phyloP scores from a whole-genome alignment of 169 alveolate genomes.

The Eimeria tenella region DNA sequence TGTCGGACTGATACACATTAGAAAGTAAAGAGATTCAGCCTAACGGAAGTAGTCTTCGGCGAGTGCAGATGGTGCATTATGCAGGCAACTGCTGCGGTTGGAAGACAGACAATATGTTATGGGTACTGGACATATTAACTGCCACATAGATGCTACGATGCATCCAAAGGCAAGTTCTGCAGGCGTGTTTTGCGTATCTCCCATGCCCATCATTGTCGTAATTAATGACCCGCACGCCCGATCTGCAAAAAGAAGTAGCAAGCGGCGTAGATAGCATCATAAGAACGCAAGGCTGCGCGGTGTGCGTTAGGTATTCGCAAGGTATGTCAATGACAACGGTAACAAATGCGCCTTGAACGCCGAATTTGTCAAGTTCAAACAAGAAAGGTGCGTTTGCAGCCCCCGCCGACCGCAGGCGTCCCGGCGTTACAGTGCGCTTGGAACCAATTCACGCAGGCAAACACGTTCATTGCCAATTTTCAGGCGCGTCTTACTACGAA shows the following conservation, averaged over 20 bases:
- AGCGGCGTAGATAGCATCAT: too few relatives aligned
- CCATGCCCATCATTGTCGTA: too few relatives aligned
- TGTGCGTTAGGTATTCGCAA: slow-evolving; percentile 7
- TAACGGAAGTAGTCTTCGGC: too few relatives aligned
- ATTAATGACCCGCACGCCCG: too few relatives aligned
- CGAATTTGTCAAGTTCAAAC: slow-evolving; percentile 34
- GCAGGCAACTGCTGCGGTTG: slow-evolving; percentile 50
- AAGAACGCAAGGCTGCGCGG: neutral
- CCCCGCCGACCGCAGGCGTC: neutral
- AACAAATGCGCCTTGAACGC: slow-evolving; percentile 46
- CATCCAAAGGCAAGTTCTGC: slow-evolving; percentile 30
- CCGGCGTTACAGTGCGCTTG: neutral
- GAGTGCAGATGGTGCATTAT: neutral
- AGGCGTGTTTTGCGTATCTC: too few relatives aligned
- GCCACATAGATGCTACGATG: slow-evolving; percentile 64
- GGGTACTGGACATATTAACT: slow-evolving; percentile 59
- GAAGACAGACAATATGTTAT: slow-evolving; percentile 55
- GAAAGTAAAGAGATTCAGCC: too few relatives aligned
- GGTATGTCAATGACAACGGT: slow-evolving; percentile 55
- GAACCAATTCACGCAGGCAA: neutral
- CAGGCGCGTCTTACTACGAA: slow-evolving; percentile 60
- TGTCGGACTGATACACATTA: too few relatives aligned
- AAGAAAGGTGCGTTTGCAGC: slow-evolving; percentile 21
- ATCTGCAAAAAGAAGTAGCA: too few relatives aligned
- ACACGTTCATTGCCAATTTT: neutral